These are phyloP conservation scores for Aureobasidium melanogenum DNA, from an alignment of 2,329 filamentous ascomycete species.

Conservation along the genomic window DNA sequence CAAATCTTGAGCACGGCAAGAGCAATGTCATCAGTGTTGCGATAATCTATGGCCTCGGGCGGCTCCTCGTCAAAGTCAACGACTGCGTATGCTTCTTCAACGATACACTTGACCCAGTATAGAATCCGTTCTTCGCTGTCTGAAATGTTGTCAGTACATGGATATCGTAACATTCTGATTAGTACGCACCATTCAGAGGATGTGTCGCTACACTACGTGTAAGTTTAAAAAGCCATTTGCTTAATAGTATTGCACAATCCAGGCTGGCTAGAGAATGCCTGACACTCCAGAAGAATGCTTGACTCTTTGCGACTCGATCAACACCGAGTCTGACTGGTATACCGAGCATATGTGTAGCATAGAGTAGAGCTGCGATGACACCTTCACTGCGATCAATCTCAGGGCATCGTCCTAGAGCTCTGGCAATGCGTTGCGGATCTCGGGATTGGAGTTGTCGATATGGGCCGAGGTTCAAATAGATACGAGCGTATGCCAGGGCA, in stretches of 20 bases:
- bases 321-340: slow-evolving; percentile 48
- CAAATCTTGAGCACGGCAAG: slow-evolving; percentile 34
- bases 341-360: slow-evolving; percentile 46
- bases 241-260: slow-evolving; percentile 46
- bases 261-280: slow-evolving; percentile 47
- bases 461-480: slow-evolving; percentile 39
- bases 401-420: slow-evolving; percentile 30
- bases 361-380: slow-evolving; percentile 41
- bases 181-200: background rate
- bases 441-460: slow-evolving; percentile 36
- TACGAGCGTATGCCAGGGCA: slow-evolving; percentile 38
- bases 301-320: slow-evolving; percentile 45
- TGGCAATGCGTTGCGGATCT: slow-evolving; percentile 33
- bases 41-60: slow-evolving; percentile 23
- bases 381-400: slow-evolving; percentile 41
- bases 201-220: background rate
- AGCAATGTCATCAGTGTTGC: slow-evolving; percentile 28
- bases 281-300: slow-evolving; percentile 50
- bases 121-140: slow-evolving; percentile 32
- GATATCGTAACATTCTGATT: slow-evolving; percentile 20
- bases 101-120: slow-evolving; percentile 31
- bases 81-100: slow-evolving; percentile 33
- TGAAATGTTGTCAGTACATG: slow-evolving; percentile 22
- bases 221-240: slow-evolving; percentile 36
- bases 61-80: slow-evolving; percentile 19